These are phyloP conservation scores for Telopea speciosissima DNA, from an alignment of 177 flowering plant species.

Conservation along the genomic window DNA sequence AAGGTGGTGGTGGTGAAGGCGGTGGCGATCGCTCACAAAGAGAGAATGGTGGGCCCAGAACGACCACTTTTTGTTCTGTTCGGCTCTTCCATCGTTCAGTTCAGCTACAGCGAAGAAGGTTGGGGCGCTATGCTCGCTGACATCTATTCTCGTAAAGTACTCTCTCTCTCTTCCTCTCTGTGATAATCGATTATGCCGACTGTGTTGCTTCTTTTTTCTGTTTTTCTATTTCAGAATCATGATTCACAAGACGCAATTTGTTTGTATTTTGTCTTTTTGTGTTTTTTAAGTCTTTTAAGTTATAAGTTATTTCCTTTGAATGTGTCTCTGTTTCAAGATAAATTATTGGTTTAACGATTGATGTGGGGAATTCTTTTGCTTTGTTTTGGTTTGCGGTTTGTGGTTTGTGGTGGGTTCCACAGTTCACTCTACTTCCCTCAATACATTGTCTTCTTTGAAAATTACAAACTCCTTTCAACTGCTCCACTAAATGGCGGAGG, in stretches of 20 bases:
- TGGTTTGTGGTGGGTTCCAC: background rate
- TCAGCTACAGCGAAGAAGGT: conserved; percentile 70
- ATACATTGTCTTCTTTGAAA: too few relatives aligned
- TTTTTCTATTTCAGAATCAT: too few relatives aligned
- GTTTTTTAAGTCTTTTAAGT: too few relatives aligned
- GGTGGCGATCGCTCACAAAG: background rate
- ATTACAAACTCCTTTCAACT: too few relatives aligned
- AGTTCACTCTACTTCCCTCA: background rate
- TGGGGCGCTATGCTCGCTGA: conserved; percentile 86
- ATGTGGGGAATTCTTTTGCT: background rate
- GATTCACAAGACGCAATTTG: too few relatives aligned
- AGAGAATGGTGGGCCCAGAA: conserved; percentile 57
- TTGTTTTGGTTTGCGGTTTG: too few relatives aligned
- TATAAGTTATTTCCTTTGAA: too few relatives aligned
- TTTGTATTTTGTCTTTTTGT: too few relatives aligned
- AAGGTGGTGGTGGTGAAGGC: background rate
- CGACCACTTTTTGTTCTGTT: conserved; percentile 79
- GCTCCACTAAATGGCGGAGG: too few relatives aligned
- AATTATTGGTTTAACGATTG: background rate
- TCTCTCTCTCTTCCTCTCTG: background rate
- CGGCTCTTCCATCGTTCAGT: conserved; percentile 86
- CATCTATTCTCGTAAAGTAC: conserved; percentile 71
- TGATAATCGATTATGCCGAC: background rate
- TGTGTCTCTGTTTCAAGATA: too few relatives aligned
- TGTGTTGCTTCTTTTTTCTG: background rate